Evolutionary conservation across 2,329 filamentous ascomycete genomes (phyloP).

Genomic region (Stachybotrys echinatus): DNA sequence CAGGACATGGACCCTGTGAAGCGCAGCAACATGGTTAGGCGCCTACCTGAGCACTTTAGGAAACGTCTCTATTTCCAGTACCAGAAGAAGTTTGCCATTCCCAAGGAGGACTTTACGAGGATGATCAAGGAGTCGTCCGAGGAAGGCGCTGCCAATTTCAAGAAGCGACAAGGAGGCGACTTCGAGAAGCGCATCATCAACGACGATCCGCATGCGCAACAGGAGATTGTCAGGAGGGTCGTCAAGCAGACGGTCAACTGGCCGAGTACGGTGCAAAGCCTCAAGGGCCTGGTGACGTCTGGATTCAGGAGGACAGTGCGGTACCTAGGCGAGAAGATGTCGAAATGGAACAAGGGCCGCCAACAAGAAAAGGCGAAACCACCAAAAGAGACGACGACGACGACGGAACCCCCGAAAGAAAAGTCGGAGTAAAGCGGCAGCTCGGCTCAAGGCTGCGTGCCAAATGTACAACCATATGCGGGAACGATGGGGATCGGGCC

Average conservation of each 20-base stretch:
- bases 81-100: constrained; percentile 83
- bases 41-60: constrained; percentile 81
- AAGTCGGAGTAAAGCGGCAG: constrained; percentile 10
- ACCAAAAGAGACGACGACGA: neutral
- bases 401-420: neutral
- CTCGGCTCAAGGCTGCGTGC: neutral
- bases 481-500: too few relatives aligned
- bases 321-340: constrained; percentile 79
- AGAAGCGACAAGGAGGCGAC: constrained; percentile 68
- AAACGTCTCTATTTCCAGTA: constrained; percentile 92
- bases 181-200: constrained; percentile 83
- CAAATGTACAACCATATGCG: neutral
- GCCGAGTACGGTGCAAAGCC: constrained; percentile 82
- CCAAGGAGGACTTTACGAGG: constrained; percentile 73
- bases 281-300: constrained; percentile 79
- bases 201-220: constrained; percentile 62
- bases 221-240: constrained; percentile 63
- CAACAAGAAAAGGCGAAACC: constrained; percentile 12
- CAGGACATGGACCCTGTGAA: constrained; percentile 93
- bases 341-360: constrained; percentile 52
- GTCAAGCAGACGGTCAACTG: constrained; percentile 87
- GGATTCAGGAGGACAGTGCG: constrained; percentile 64
- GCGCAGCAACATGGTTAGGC: constrained; percentile 92
- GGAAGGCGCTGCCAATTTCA: constrained; percentile 62
- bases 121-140: constrained; percentile 77